Evolutionary conservation across 805 yeast genomes (phyloP).

Genomic region (Lachancea fermentati): DNA sequence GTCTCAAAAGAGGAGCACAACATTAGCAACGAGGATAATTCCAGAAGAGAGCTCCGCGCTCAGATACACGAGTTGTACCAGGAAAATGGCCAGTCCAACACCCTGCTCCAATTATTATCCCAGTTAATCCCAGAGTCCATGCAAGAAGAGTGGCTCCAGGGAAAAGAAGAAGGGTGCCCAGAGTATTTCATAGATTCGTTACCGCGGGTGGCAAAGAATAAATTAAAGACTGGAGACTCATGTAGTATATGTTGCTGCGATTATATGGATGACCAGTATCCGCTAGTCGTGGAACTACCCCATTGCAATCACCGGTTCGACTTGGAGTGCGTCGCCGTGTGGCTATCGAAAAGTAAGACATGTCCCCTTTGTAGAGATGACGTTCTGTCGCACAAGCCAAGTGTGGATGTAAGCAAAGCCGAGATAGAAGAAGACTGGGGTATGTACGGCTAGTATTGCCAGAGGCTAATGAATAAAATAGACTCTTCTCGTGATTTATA

Average conservation of each 20-base stretch:
- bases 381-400: slow-evolving; percentile 45
- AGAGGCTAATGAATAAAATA: too few species aligned
- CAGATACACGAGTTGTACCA: slow-evolving; percentile 20
- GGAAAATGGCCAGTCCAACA: slow-evolving; percentile 12
- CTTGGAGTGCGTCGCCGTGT: slow-evolving; percentile 83
- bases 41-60: slow-evolving; percentile 21
- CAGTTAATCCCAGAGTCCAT: slow-evolving; percentile 22
- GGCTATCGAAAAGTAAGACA: slow-evolving; percentile 69
- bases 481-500: not conserved
- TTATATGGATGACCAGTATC: slow-evolving; percentile 67
- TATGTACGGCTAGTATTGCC: slow-evolving; percentile 53
- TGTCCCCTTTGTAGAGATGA: slow-evolving; percentile 87
- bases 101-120: slow-evolving; percentile 7
- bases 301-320: slow-evolving; percentile 82
- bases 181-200: slow-evolving; percentile 69
- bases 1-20: slow-evolving; percentile 29
- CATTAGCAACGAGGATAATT: slow-evolving; percentile 3
- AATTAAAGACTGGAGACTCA: slow-evolving; percentile 44
- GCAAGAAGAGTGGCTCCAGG: slow-evolving; percentile 26
- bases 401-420: slow-evolving; percentile 43
- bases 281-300: slow-evolving; percentile 69
- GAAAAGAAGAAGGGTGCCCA: slow-evolving; percentile 43
- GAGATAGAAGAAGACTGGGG: slow-evolving; percentile 72
- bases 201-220: slow-evolving; percentile 56
- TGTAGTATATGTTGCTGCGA: slow-evolving; percentile 83